Conservation (phyloP, 2,329 filamentous ascomycete genomes). For the Scortechinia acanthostroma region DNA sequence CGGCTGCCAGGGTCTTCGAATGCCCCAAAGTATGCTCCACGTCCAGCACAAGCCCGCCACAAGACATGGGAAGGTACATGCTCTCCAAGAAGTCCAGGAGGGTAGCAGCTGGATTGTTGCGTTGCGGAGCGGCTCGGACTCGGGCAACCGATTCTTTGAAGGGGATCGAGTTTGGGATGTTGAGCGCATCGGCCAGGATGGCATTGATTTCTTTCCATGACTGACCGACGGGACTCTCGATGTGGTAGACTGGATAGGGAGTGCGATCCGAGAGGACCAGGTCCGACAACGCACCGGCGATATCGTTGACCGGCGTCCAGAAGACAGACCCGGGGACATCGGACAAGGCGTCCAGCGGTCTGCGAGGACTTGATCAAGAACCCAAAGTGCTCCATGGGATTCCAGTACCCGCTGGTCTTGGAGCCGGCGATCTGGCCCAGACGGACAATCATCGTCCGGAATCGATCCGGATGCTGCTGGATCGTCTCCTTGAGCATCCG, state of each 20-base stretch:
- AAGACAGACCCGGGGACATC: conserved; percentile 26
- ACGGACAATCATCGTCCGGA: conserved; percentile 33
- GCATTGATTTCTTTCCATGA: conserved; percentile 24
- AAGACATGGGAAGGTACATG: too few species aligned
- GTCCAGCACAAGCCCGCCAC: too few species aligned
- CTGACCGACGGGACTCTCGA: conserved; percentile 33
- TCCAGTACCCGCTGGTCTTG: conserved; percentile 41
- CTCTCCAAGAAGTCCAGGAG: conserved; percentile 19
- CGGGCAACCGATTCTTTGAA: conserved; percentile 28
- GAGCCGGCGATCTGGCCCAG: conserved; percentile 45
- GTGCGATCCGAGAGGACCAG: conserved; percentile 13
- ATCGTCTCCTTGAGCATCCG: conserved; percentile 37
- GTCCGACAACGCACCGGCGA: conserved; percentile 21
- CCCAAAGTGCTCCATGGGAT: conserved; percentile 37
- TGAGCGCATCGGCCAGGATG: conserved; percentile 20
- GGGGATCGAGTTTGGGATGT: conserved; percentile 22
- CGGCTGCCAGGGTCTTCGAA: too few species aligned
- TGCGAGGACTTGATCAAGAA: conserved; percentile 41
- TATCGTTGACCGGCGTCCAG: conserved; percentile 36
- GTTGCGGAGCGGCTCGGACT: conserved; percentile 15
- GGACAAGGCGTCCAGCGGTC: conserved; percentile 29
- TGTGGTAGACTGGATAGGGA: conserved; percentile 27
- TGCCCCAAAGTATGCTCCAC: too few species aligned
- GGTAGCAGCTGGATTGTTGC: conserved; percentile 16
- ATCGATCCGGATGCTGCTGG: conserved; percentile 26